Conservation (phyloP, 352 stramenopile species). For the Pythium graminicola region DNA sequence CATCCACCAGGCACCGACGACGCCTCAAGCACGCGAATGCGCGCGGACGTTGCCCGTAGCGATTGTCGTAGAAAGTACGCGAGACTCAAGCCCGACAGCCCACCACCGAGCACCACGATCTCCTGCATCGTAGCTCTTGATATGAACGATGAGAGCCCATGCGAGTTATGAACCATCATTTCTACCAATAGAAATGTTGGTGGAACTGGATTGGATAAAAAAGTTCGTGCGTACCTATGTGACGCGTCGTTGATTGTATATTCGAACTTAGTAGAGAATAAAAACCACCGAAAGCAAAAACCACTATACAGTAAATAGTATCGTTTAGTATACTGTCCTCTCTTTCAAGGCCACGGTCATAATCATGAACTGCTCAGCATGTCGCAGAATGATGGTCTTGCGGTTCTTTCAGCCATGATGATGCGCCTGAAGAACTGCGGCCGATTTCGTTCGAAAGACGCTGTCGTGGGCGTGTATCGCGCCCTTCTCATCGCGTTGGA, state of each 20-base stretch:
- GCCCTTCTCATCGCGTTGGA: no score
- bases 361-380: no score
- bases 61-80: slow-evolving; percentile 69
- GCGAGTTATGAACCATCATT: neutral
- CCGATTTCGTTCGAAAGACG: no score
- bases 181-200: neutral
- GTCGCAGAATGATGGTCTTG: no score
- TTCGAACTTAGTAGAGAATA: neutral
- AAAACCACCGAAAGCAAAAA: no score
- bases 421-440: no score
- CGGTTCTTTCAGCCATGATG: neutral
- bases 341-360: no score
- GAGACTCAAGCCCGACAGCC: slow-evolving; percentile 71
- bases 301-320: no score
- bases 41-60: slow-evolving; percentile 28
- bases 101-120: slow-evolving; percentile 76
- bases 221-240: neutral
- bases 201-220: neutral
- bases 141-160: neutral
- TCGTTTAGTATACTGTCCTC: no score
- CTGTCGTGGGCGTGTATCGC: no score
- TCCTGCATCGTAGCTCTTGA: slow-evolving; percentile 26
- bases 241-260: no score
- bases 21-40: slow-evolving; percentile 70
- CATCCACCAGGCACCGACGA: slow-evolving; percentile 46